A percentile compares a stretch with the other conserved stretches of the same genome.
phyloP scores from a whole-genome alignment of 2,329 filamentous ascomycete genomes.

The Dryadomyces quercivorus region DNA sequence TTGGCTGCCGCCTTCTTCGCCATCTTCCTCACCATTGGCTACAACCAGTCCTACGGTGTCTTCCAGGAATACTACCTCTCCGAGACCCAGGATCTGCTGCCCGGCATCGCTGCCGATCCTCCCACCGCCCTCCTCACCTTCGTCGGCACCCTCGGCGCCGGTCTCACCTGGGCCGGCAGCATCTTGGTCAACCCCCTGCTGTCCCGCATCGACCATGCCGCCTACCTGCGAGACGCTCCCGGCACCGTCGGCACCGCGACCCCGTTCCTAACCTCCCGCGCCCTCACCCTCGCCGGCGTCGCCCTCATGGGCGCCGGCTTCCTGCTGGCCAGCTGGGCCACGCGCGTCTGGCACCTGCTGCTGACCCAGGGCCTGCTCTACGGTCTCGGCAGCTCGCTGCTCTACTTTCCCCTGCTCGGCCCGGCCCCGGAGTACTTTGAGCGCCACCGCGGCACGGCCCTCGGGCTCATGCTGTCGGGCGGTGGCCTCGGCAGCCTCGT shows the following conservation, averaged over 20 bases:
- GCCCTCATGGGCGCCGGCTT: conserved; percentile 28
- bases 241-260: conserved; percentile 10
- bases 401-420: conserved; percentile 30
- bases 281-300: conserved; percentile 29
- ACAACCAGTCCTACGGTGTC: conserved; percentile 36
- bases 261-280: conserved; percentile 16
- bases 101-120: conserved; percentile 15
- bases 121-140: conserved; percentile 33
- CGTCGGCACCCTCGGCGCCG: conserved; percentile 33
- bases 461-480: conserved; percentile 31
- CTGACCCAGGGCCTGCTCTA: conserved; percentile 30
- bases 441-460: conserved; percentile 30
- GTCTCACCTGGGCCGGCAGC: conserved; percentile 36
- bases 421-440: conserved; percentile 37
- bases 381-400: conserved; percentile 29
- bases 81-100: conserved; percentile 24
- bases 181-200: conserved; percentile 35
- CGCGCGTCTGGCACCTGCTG: conserved; percentile 27
- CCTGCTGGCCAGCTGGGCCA: conserved; percentile 24
- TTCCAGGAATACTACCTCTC: conserved; percentile 37
- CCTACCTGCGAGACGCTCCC: conserved; percentile 5
- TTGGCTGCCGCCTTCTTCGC: conserved; percentile 30
- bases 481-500: conserved; percentile 29
- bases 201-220: conserved; percentile 23
- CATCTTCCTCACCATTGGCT: conserved; percentile 33